These are phyloP conservation scores for Acanthamoeba culbertsoni DNA, from an alignment of 208 protist species.

Conservation along the genomic window DNA sequence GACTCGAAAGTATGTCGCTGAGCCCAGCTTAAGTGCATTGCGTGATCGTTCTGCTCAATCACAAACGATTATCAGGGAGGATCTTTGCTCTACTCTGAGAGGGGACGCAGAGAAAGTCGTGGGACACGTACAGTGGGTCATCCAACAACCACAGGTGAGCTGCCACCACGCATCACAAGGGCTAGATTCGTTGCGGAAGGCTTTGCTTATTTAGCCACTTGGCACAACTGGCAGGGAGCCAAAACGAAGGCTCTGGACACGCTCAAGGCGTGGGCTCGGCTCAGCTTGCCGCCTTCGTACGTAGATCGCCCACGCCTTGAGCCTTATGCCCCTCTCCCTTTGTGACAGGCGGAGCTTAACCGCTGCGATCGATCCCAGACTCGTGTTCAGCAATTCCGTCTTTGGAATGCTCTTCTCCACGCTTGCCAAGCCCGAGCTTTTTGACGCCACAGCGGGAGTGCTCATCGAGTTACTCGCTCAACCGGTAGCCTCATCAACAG, in stretches of 20 bases:
- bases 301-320: neutral
- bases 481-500: neutral
- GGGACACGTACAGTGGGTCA: neutral
- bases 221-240: neutral
- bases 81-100: neutral
- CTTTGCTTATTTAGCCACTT: neutral
- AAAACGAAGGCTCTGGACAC: neutral
- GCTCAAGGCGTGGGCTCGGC: neutral
- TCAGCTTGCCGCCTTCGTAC: conserved; percentile 2
- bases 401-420: conserved; percentile 27
- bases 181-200: neutral
- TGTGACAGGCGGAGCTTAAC: no score
- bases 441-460: neutral
- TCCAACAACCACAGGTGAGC: neutral
- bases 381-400: conserved; percentile 24
- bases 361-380: neutral
- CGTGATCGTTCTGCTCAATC: neutral
- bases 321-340: neutral
- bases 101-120: conserved; percentile 14
- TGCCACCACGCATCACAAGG: neutral
- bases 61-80: neutral
- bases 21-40: neutral
- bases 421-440: neutral
- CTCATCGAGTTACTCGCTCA: neutral
- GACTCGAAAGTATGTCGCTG: neutral